Evolutionary conservation across 805 yeast species (phyloP), one percentile per base, ranked within the genome.

Genomic region (Hanseniaspora vineae): DNA sequence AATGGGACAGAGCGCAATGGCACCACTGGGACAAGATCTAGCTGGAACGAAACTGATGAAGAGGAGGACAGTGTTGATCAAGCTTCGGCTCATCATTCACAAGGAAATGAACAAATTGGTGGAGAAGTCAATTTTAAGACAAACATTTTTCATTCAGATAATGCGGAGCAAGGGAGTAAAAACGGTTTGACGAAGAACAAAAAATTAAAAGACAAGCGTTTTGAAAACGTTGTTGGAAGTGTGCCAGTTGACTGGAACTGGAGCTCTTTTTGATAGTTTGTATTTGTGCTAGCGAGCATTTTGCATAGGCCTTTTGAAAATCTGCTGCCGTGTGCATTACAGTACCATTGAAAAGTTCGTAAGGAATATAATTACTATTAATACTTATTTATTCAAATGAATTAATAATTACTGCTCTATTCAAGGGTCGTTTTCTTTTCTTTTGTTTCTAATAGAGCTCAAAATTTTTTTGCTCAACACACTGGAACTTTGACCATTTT

Each of bases 201-300:
- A 4, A 37, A 37, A 18, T 48, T 80, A 11, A 31, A 46, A 20
- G n/a, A 51, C 49, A 52, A 52, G 58, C 53, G 52, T 52, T 48
- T 56, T 46, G 63, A 60, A 14, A 58, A 63, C 47, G 53, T 59
- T n/a, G 70, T 64, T 0, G 76, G 75, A 2, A 66, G 67, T 40
- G 78, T 81, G 10, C 87, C 87, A 13, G 85, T 81, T 15, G 84
- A 81, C 59, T 81, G 88, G 88, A 78, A 77, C 55, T 81, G 89
- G 89, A 77, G 84, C 51, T 80, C 86, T 17, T 81, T 81, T 55
- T 81, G 66, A 57, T n/a, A n/a, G n/a, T n/a, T n/a, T n/a, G n/a
- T n/a, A n/a, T n/a, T n/a, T n/a, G n/a, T n/a, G n/a, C n/a, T n/a
- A n/a, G n/a, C n/a, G n/a, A n/a, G n/a, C n/a, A n/a, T n/a, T n/a